These are phyloP conservation scores for Lentinula sp. DNA, from an alignment of 768 basidiomycete species.

Conservation along the genomic window DNA sequence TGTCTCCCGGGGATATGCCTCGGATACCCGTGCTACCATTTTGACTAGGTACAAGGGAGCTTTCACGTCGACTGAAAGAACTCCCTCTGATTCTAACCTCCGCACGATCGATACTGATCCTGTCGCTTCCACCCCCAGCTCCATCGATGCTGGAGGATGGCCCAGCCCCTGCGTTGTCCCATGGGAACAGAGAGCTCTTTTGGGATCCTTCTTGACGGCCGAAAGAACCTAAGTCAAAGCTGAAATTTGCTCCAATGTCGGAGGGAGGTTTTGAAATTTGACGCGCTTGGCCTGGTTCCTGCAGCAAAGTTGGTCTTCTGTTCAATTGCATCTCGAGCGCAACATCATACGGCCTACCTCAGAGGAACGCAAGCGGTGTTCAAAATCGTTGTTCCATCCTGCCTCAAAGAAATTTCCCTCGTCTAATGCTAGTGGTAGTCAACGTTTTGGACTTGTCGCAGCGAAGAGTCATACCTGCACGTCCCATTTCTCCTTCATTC, in stretches of 20 bases:
- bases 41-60: slow-evolving; percentile 47
- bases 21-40: slow-evolving; percentile 34
- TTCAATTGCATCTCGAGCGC: background rate
- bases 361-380: slow-evolving; percentile 35
- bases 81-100: slow-evolving; percentile 50
- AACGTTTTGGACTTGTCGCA: background rate
- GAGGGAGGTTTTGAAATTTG: slow-evolving; percentile 55
- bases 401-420: background rate
- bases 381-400: slow-evolving; percentile 1
- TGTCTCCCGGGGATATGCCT: slow-evolving; percentile 44
- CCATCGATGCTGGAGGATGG: slow-evolving; percentile 50
- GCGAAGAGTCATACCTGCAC: background rate
- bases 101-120: slow-evolving; percentile 42
- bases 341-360: slow-evolving; percentile 33
- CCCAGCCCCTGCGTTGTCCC: slow-evolving; percentile 69
- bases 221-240: slow-evolving; percentile 29
- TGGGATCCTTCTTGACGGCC: slow-evolving; percentile 48
- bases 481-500: slow-evolving; percentile 1
- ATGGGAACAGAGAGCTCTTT: slow-evolving; percentile 69
- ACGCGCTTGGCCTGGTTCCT: slow-evolving; percentile 88
- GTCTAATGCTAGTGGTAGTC: background rate
- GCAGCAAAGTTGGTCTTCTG: background rate
- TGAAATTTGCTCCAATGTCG: slow-evolving; percentile 42
- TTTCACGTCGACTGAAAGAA: slow-evolving; percentile 49
- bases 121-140: slow-evolving; percentile 35